Evolutionary conservation across 495 filamentous ascomycete species (phyloP), one percentile per base, ranked within the genome.

Genomic region (Hyaloscypha hepaticicola): DNA sequence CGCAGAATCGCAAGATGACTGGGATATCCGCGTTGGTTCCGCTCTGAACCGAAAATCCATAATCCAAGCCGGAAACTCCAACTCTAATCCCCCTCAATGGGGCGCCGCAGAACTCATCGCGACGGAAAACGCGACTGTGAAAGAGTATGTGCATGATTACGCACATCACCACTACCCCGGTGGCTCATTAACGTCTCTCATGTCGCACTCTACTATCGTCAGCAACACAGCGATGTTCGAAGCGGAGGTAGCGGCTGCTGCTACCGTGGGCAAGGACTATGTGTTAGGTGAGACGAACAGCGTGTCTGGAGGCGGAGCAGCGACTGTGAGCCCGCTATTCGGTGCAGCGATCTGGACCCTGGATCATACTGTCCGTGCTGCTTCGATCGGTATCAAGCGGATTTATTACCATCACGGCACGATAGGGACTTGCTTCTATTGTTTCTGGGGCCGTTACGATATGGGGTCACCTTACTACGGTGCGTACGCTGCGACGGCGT

Each of bases 361-460:
- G 69, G 84, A 87, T 72, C 85, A 87, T 66, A 75, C 78, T 2
- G 75, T 86, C 57, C 80, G 80, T 11, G 78, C 80, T 0, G 69
- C 80, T 0, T 66, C 70, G 41, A 71, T 70, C 56, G 78, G 78
- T 52, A 80, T 85, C 45, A 79, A 81, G 60, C 77, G 83, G 2
- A 80, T 76, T 1, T 87, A 85, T 64, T 87, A 86, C 75, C 85
- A 88, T 64, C 85, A 87, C 58, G 84, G 84, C 1, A 88, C 85
- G 0, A 78, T 88, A 3, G 85, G 84, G 2, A 81, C 83, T 68
- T 86, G 83, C 55, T 81, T 84, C 65, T 87, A 88, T 65, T 85
- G 84, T 68, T 86, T 83, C 74, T 87, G 80, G 79, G 83, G 83
- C 0, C 73, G 81, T 0, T 82, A 85, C 64, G 74, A 72, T 51